phyloP scores from a whole-genome alignment of 257 asterid species.

The Knoxia roxburghii region DNA sequence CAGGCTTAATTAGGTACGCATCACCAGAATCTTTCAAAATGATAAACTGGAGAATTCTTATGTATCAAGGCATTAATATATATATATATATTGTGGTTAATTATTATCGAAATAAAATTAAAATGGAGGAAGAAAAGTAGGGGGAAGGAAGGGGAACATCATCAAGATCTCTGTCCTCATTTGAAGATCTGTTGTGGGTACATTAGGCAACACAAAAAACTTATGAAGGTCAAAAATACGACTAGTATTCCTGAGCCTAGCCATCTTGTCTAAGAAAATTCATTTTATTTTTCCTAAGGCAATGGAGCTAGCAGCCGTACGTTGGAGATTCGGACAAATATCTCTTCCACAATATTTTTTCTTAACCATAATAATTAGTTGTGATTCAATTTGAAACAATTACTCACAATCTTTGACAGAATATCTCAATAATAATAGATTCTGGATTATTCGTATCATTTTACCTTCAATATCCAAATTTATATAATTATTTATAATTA shows the following conservation, averaged over 20 bases:
- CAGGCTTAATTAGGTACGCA: conserved; percentile 16
- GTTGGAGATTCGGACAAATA: not conserved
- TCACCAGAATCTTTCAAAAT: conserved; percentile 20
- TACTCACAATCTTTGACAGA: no score
- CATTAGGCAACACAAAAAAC: conserved; percentile 11
- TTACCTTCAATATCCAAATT: no score
- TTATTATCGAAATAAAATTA: no score
- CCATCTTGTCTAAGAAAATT: conserved; percentile 16
- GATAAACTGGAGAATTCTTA: conserved; percentile 9
- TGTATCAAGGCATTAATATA: conserved; percentile 11
- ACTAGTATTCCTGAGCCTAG: conserved; percentile 24
- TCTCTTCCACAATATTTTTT: not conserved
- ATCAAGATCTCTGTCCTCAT: conserved; percentile 25
- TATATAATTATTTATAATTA: no score
- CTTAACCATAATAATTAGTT: no score
- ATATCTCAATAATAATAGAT: no score
- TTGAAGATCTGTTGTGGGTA: conserved; percentile 35
- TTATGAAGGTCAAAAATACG: conserved; percentile 33
- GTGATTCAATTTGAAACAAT: no score
- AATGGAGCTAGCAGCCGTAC: not conserved
- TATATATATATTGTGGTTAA: conserved; percentile 5
- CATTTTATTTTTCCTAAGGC: not conserved
- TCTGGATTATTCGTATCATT: no score
- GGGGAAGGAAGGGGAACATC: conserved; percentile 34
- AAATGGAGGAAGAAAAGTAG: conserved; percentile 7